Evolutionary conservation across 2,329 filamentous ascomycete species (phyloP).

Genomic region (Hymenoscyphus occultus): DNA sequence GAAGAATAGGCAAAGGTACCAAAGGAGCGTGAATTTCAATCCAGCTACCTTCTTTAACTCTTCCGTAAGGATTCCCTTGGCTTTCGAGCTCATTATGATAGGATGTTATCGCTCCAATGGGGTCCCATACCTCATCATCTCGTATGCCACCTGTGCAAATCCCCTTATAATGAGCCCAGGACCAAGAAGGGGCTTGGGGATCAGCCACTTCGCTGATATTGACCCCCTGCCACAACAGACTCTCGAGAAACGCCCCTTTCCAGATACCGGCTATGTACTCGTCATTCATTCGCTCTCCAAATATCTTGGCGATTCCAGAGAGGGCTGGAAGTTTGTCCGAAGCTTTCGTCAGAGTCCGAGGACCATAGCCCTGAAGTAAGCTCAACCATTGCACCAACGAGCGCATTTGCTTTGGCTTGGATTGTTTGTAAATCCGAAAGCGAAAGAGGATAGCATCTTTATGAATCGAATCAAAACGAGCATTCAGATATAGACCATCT

Average conservation of each 20-base stretch:
- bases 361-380: constrained; percentile 11
- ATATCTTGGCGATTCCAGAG: constrained; percentile 4
- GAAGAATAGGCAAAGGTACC: neutral
- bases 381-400: constrained; percentile 7
- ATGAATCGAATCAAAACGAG: neutral
- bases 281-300: neutral
- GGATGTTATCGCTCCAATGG: neutral
- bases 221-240: neutral
- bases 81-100: neutral
- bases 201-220: neutral
- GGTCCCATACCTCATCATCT: neutral
- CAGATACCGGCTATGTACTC: neutral
- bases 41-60: neutral
- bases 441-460: neutral
- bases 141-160: neutral
- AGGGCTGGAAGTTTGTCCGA: constrained; percentile 13
- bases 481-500: constrained; percentile 8
- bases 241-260: neutral
- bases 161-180: neutral
- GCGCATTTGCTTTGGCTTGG: neutral
- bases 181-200: neutral
- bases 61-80: neutral
- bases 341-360: constrained; percentile 10
- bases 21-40: neutral
- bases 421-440: neutral